These are phyloP conservation scores for Naumovozyma dairenensis DNA, from an alignment of 805 yeast genomes.

Conservation along the genomic window DNA sequence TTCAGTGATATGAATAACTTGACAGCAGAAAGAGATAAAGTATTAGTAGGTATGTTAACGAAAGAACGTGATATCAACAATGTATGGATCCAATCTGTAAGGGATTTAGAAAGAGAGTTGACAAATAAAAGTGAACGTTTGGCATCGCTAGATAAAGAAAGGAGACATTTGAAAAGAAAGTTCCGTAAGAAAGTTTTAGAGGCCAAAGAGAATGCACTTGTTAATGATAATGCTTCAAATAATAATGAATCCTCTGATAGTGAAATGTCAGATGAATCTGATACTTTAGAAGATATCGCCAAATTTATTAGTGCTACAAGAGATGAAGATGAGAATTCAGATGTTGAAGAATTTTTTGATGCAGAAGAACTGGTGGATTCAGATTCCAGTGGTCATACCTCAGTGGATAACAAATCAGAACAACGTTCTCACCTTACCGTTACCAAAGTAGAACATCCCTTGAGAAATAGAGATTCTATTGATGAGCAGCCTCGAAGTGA, in stretches of 20 bases:
- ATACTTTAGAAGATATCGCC: conserved; percentile 20
- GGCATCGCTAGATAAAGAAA: conserved; percentile 51
- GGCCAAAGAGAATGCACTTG: not conserved
- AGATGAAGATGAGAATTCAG: conserved; percentile 30
- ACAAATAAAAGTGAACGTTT: conserved; percentile 50
- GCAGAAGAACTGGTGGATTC: conserved; percentile 46
- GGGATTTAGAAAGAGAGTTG: conserved; percentile 59
- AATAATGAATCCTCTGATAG: not conserved
- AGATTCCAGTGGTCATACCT: no score
- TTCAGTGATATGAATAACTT: conserved; percentile 23
- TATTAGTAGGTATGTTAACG: conserved; percentile 38
- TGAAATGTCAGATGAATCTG: conserved; percentile 7
- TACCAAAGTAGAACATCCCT: no score
- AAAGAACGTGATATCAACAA: conserved; percentile 62
- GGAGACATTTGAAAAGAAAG: conserved; percentile 46
- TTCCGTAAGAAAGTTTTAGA: conserved; percentile 27
- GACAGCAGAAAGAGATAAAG: conserved; percentile 33
- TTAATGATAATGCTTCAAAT: conserved; percentile 7
- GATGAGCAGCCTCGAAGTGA: no score
- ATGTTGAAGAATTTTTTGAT: conserved; percentile 65
- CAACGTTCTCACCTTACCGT: no score
- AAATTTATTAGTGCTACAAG: conserved; percentile 20
- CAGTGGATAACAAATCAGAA: no score
- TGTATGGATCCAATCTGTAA: conserved; percentile 67
- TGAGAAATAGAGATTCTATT: conserved; percentile 6